phyloP scores from a whole-genome alignment of 768 basidiomycete genomes.

The Tylopilus balloui region DNA sequence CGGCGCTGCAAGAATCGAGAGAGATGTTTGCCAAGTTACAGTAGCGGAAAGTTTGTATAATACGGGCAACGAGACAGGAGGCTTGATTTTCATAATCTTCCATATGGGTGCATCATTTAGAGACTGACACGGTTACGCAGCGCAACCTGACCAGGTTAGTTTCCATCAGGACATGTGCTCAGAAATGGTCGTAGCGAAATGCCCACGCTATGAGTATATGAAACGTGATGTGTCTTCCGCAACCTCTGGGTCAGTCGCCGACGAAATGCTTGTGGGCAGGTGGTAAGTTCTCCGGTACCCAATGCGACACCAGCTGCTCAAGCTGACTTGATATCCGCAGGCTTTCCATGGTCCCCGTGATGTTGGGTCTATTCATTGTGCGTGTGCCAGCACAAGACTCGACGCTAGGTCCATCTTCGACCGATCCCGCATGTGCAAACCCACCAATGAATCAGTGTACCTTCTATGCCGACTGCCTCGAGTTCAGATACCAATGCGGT shows the following conservation, averaged over 20 bases:
- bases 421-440: slow-evolving; percentile 16
- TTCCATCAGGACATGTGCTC: too few relatives aligned
- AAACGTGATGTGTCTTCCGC: too few relatives aligned
- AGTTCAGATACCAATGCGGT: slow-evolving; percentile 43
- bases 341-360: not conserved
- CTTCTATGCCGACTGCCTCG: slow-evolving; percentile 44
- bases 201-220: too few relatives aligned
- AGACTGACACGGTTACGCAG: too few relatives aligned
- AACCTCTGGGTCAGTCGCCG: not conserved
- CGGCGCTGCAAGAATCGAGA: slow-evolving; percentile 64
- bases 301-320: not conserved
- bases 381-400: not conserved
- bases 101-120: too few relatives aligned
- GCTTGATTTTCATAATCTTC: too few relatives aligned
- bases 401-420: slow-evolving; percentile 11
- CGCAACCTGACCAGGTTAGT: too few relatives aligned
- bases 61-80: not conserved
- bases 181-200: too few relatives aligned
- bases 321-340: not conserved
- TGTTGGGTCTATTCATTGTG: not conserved
- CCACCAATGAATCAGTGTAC: slow-evolving; percentile 38
- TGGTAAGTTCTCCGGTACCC: not conserved
- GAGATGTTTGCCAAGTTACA: slow-evolving; percentile 73
- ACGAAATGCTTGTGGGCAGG: not conserved
- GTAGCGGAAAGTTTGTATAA: slow-evolving; percentile 20